These are phyloP conservation scores for Omphalotus olearius DNA, from an alignment of 1,284 basidiomycete genomes.

Conservation along the genomic window DNA sequence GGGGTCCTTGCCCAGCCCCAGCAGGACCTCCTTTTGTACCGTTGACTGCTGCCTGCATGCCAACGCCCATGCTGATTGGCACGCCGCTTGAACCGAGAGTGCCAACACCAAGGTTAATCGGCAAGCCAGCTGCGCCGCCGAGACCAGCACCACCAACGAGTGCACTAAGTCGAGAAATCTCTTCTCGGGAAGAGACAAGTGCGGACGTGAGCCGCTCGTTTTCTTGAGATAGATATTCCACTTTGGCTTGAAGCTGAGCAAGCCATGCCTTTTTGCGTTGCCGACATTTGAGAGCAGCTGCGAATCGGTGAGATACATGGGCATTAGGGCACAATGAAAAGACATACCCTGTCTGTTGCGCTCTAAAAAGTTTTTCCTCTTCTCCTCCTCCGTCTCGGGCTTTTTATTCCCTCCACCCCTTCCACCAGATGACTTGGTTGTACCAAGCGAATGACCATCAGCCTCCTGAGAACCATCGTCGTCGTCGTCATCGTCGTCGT, in stretches of 20 bases:
- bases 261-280: conserved; percentile 99
- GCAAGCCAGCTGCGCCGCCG: conserved; percentile 24
- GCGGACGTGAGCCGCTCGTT: conserved; percentile 87
- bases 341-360: conserved; percentile 86
- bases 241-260: conserved; percentile 86
- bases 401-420: conserved; percentile 43
- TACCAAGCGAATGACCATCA: conserved; percentile 13
- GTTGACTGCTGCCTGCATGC: background rate
- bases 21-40: background rate
- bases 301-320: conserved; percentile 1
- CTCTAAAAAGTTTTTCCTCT: conserved; percentile 91
- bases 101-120: conserved; percentile 22
- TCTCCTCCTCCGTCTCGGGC: conserved; percentile 94
- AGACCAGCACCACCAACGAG: conserved; percentile 65
- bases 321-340: conserved; percentile 3
- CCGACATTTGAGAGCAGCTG: conserved; percentile 96
- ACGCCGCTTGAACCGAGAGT: background rate
- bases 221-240: conserved; percentile 86
- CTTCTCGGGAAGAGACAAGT: conserved; percentile 74
- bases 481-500: conserved; percentile 44
- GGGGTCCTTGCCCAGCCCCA: background rate
- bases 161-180: conserved; percentile 72
- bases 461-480: conserved; percentile 22
- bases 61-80: conserved; percentile 13
- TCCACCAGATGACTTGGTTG: conserved; percentile 22